Evolutionary conservation across 768 basidiomycete species (phyloP), one percentile per base, ranked within the genome.

Genomic region (Fomitopsis pulvina): DNA sequence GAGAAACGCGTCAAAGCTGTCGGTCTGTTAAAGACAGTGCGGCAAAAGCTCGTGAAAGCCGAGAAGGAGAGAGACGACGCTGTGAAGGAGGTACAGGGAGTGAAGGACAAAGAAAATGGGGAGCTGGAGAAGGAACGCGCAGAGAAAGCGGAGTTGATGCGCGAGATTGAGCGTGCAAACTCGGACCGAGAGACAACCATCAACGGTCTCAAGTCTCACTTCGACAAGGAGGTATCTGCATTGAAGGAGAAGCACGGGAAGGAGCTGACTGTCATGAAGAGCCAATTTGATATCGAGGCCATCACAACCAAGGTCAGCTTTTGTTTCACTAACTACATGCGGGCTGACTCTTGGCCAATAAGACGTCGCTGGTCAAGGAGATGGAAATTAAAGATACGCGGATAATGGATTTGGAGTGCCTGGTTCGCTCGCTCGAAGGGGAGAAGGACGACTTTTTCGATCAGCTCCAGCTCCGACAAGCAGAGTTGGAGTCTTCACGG

Each of bases 1-100:
- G 96, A 99, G 68, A 98, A 99, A 68, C 82, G 95, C 11, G 80
- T 83, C 18, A 99, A 98, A 61, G 94, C 94, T 0, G 87, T 98
- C 56, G 86, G 83, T 45, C 69, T 97, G 24, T 72, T 99, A 50
- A 97, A 97, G 69, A 92, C 92, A 1, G 90, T 98, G n/a, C 72
- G 96, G 48, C 85, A 92, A 68, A 99, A 97, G 66, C 71, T 95
- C n/a, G 91, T 97, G 25, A 97, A 92, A 62, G 85, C 92, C 4
- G 95, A 98, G 68, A 93, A 92, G 71, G 92, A 95, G 21, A 80
- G 80, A 57, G 93, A 97, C 30, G 92, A 95, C 51, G 73, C 78
- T 0, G 51, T 77, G 44, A 82, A 77, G 60, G 87, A 90, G 56
- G 60, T 72, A 27, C 68, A 68, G 2, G 65, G 66, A 14, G 52